Evolutionary conservation across 2,329 filamentous ascomycete genomes (phyloP).

Genomic region (Botryosphaeria dothidea): DNA sequence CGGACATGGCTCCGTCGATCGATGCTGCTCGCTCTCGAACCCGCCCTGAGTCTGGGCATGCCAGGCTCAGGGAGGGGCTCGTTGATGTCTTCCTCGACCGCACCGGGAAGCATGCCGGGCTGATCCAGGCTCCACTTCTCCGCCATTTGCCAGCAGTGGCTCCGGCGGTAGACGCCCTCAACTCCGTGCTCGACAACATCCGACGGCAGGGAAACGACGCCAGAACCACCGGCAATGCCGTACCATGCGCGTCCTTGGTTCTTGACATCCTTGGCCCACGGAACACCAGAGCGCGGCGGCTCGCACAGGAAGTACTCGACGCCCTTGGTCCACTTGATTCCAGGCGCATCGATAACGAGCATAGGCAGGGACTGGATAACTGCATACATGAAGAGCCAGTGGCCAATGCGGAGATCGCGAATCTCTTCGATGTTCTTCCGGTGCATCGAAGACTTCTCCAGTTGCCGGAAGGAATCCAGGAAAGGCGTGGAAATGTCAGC

Average conservation of each 20-base stretch:
- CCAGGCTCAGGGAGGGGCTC: conserved; percentile 33
- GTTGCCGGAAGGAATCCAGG: conserved; percentile 67
- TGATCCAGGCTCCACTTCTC: conserved; percentile 58
- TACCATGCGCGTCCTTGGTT: conserved; percentile 67
- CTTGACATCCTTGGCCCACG: conserved; percentile 69
- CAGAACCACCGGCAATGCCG: conserved; percentile 66
- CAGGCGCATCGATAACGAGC: conserved; percentile 74
- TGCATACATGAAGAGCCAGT: conserved; percentile 81
- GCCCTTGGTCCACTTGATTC: conserved; percentile 66
- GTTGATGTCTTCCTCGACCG: conserved; percentile 35
- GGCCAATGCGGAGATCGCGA: conserved; percentile 69
- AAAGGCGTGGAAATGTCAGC: conserved; percentile 64
- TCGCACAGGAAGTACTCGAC: conserved; percentile 84
- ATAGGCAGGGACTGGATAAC: conserved; percentile 76
- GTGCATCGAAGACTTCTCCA: conserved; percentile 68
- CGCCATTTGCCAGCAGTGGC: conserved; percentile 68
- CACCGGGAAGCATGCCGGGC: conserved; percentile 34
- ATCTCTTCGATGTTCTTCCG: conserved; percentile 67
- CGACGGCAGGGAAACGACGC: conserved; percentile 62
- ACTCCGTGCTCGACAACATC: conserved; percentile 67
- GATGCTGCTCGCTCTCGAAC: conserved; percentile 14
- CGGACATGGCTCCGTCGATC: conserved; percentile 24
- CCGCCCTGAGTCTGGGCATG: conserved; percentile 2
- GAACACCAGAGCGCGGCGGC: conserved; percentile 69
- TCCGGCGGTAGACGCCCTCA: conserved; percentile 67